A percentile compares a stretch with the other conserved stretches of the same genome.
These are phyloP conservation scores for Fusarium verticillioides DNA, from an alignment of 2,329 filamentous ascomycete genomes.

Conservation along the genomic window DNA sequence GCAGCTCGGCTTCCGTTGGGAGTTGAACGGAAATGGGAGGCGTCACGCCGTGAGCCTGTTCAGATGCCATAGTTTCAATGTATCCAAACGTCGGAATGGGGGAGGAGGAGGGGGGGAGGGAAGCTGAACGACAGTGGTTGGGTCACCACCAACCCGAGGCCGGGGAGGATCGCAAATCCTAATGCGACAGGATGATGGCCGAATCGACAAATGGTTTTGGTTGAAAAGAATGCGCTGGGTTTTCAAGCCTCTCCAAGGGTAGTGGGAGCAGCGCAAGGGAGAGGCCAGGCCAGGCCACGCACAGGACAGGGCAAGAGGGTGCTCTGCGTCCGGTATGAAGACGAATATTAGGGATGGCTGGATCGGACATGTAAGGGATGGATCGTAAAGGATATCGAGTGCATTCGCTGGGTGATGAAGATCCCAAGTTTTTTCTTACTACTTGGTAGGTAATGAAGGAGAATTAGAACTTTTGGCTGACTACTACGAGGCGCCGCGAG, in stretches of 20 bases:
- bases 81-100: slow-evolving; percentile 5
- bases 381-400: slow-evolving; percentile 20
- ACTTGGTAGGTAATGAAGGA: slow-evolving; percentile 3
- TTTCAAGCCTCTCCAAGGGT: slow-evolving; percentile 37
- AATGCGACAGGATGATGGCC: neutral
- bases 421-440: neutral
- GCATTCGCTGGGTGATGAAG: slow-evolving; percentile 23
- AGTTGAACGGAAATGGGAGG: slow-evolving; percentile 81
- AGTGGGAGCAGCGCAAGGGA: slow-evolving; percentile 38
- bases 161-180: neutral
- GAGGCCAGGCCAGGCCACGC: slow-evolving; percentile 15
- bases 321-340: slow-evolving; percentile 27
- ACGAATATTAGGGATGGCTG: slow-evolving; percentile 24
- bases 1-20: slow-evolving; percentile 80
- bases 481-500: slow-evolving; percentile 32
- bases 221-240: slow-evolving; percentile 4
- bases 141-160: neutral
- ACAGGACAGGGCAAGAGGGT: slow-evolving; percentile 5
- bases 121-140: neutral
- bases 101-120: neutral
- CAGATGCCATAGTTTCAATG: slow-evolving; percentile 49
- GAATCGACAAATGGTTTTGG: neutral
- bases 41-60: slow-evolving; percentile 73
- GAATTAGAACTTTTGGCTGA: slow-evolving; percentile 20
- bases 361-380: slow-evolving; percentile 19